A percentile compares a stretch with the other conserved stretches of the same genome.
Evolutionary conservation across 495 filamentous ascomycete genomes (phyloP).

Genomic region (Penicillium daleae): DNA sequence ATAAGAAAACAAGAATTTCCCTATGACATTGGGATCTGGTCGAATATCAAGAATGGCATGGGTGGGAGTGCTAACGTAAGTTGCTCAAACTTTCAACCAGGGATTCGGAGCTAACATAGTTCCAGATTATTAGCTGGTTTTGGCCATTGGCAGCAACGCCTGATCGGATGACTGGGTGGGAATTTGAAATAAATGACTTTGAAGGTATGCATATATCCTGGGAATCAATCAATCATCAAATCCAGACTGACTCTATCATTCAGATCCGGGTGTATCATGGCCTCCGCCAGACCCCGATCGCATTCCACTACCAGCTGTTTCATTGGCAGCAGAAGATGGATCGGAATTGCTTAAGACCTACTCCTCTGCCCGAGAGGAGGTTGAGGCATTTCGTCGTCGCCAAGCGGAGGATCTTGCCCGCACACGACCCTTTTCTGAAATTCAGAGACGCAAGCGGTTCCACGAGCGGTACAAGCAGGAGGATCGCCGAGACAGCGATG

Average conservation of each 20-base stretch:
- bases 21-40: constrained; percentile 88
- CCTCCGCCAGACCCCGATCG: constrained; percentile 91
- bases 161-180: constrained; percentile 60
- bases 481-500: constrained; percentile 42
- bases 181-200: constrained; percentile 83
- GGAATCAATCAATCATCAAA: background rate
- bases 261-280: constrained; percentile 65
- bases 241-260: background rate
- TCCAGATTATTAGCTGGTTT: constrained; percentile 60
- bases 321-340: constrained; percentile 23
- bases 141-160: constrained; percentile 63
- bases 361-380: constrained; percentile 48
- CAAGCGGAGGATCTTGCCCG: constrained; percentile 59
- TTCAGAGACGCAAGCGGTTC: constrained; percentile 55
- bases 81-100: background rate
- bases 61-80: constrained; percentile 59
- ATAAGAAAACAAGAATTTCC: constrained; percentile 79
- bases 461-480: constrained; percentile 46
- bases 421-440: constrained; percentile 23
- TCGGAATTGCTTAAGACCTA: constrained; percentile 37
- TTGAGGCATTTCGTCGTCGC: constrained; percentile 59
- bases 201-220: constrained; percentile 59
- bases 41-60: constrained; percentile 76
- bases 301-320: constrained; percentile 53
- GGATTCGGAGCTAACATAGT: background rate